A percentile compares a stretch with the other conserved stretches of the same genome.
phyloP scores from a whole-genome alignment of 345 rosid genomes.

The Euphorbia pulcherrima region DNA sequence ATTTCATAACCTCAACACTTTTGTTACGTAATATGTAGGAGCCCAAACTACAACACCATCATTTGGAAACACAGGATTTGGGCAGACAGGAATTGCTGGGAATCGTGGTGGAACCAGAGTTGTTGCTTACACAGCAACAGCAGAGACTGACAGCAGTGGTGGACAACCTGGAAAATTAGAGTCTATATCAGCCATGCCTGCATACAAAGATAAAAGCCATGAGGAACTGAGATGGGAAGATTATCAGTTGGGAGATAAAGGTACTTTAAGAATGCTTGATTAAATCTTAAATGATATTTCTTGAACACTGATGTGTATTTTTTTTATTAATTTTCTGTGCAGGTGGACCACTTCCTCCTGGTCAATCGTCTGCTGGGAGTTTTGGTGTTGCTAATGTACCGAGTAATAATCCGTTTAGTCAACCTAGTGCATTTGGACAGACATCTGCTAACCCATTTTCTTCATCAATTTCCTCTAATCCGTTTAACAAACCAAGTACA shows the following conservation, averaged over 20 bases:
- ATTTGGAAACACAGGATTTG: constrained; percentile 61
- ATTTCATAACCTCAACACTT: not conserved
- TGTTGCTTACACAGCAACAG: constrained; percentile 57
- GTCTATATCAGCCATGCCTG: constrained; percentile 87
- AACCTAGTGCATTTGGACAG: constrained; percentile 43
- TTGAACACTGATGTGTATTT: constrained; percentile 1
- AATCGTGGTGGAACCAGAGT: constrained; percentile 82
- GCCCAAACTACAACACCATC: constrained; percentile 59
- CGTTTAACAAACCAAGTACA: constrained; percentile 40
- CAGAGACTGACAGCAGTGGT: constrained; percentile 52
- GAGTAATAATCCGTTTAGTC: constrained; percentile 46
- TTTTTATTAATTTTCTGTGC: constrained; percentile 19
- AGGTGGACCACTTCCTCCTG: constrained; percentile 71
- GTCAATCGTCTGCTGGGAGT: constrained; percentile 60
- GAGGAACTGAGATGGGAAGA: constrained; percentile 98
- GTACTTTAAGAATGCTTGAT: constrained; percentile 25
- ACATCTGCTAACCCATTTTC: constrained; percentile 55
- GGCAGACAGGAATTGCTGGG: constrained; percentile 64
- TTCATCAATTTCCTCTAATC: constrained; percentile 39
- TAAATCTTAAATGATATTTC: not conserved
- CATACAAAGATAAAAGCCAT: constrained; percentile 63
- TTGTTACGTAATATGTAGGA: constrained; percentile 38
- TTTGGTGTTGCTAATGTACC: constrained; percentile 48
- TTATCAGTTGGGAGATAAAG: constrained; percentile 94
- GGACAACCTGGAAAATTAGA: constrained; percentile 66